phyloP scores from a whole-genome alignment of 192 early-diverging fungal genomes.

The Spizellomyces punctatus region DNA sequence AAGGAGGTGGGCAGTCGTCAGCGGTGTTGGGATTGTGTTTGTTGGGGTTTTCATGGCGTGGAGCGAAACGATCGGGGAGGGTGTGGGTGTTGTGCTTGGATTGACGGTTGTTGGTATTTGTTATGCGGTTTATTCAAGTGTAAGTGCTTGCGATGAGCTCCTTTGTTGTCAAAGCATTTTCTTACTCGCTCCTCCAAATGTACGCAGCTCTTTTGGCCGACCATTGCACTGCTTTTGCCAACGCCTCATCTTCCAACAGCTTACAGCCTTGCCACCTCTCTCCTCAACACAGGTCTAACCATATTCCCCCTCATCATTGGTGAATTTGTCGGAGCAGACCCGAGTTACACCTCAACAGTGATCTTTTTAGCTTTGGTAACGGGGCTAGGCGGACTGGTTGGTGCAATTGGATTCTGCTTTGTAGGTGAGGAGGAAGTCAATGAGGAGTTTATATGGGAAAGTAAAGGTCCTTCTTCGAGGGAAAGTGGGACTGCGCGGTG shows the following conservation, averaged over 20 bases:
- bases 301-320: slow-evolving; percentile 1
- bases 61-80: too few species aligned
- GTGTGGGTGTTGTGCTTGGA: neutral
- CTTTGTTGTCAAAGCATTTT: neutral
- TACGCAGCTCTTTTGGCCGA: slow-evolving; percentile 9
- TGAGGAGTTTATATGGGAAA: neutral
- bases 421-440: neutral
- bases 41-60: too few species aligned
- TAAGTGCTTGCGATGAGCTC: neutral
- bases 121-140: slow-evolving; percentile 5
- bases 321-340: neutral
- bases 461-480: neutral
- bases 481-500: slow-evolving; percentile 1
- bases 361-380: neutral
- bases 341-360: neutral
- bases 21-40: too few species aligned
- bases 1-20: too few species aligned
- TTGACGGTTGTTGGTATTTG: neutral
- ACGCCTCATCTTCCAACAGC: neutral
- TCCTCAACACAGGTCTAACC: slow-evolving; percentile 13
- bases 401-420: neutral
- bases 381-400: neutral
- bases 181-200: neutral
- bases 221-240: neutral
- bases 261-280: slow-evolving; percentile 9